Conservation (phyloP, 257 asterid species). For the Phtheirospermum japonicum region DNA sequence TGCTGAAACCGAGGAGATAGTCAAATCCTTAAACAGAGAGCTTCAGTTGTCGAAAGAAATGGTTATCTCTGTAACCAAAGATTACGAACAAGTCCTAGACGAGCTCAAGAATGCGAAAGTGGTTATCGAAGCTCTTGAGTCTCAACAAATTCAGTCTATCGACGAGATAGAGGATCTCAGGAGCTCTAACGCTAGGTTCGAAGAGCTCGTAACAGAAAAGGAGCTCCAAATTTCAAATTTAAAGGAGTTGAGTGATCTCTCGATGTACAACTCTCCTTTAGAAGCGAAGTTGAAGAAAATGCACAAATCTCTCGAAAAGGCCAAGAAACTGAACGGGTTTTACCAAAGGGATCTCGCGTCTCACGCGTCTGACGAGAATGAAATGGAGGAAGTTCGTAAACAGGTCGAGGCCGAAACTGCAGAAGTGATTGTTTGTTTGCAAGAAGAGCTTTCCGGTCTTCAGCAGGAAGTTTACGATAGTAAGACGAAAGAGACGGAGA, state of each 20-base stretch:
- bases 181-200: slow-evolving; percentile 40
- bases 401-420: slow-evolving; percentile 99
- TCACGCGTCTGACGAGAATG: slow-evolving; percentile 63
- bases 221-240: slow-evolving; percentile 59
- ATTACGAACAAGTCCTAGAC: slow-evolving; percentile 47
- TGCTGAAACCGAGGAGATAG: slow-evolving; percentile 51
- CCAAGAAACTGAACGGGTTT: slow-evolving; percentile 63
- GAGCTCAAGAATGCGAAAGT: slow-evolving; percentile 59
- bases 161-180: slow-evolving; percentile 73
- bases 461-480: slow-evolving; percentile 73
- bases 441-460: slow-evolving; percentile 83
- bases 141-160: slow-evolving; percentile 63
- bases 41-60: slow-evolving; percentile 58
- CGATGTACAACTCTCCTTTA: slow-evolving; percentile 45
- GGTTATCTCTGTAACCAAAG: slow-evolving; percentile 43
- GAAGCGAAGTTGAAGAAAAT: slow-evolving; percentile 75
- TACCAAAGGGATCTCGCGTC: slow-evolving; percentile 58
- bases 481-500: slow-evolving; percentile 60
- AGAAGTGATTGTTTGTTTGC: slow-evolving; percentile 94
- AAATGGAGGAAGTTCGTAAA: slow-evolving; percentile 73
- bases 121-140: slow-evolving; percentile 89
- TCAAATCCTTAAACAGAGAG: slow-evolving; percentile 46
- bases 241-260: slow-evolving; percentile 46
- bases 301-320: slow-evolving; percentile 86
- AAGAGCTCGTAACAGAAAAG: slow-evolving; percentile 47